Evolutionary conservation across 169 alveolate genomes (phyloP), one percentile per base, ranked within the genome.

Genomic region (Miamiensis avidus): DNA sequence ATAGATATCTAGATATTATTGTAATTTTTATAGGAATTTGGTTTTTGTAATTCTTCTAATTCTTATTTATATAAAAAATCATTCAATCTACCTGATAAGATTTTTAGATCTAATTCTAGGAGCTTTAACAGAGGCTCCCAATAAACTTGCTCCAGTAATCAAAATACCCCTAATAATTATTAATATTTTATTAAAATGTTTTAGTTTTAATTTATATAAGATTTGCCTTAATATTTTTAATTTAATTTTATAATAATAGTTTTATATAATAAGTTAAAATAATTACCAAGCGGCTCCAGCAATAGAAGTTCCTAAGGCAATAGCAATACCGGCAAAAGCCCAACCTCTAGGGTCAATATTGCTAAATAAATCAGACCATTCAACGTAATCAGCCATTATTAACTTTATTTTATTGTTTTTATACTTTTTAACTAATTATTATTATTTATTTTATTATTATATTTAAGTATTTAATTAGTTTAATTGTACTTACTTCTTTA

Each of bases 31-130:
- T 49, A 49, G 20, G 69, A 20, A 11, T 11, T 49, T 11, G 4
- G 4, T 20, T 49, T 11, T 11, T 34, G 15, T 29, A 25, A 25
- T 15, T 72, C 25, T 11, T 4, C 6, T n/a, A 27, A 26, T 26
- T 26, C 28, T 73, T 25, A 15, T 30, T 31, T 72, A 25, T 6
- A 11, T 25, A 82, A 65, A 4, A n/a, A 25, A 26, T 1, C 34
- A 16, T 0, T 28, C 31, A 27, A 26, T 26, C 31, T 88, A 88
- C 93, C 90, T 87, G 76, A 99, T 98, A 83, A 99, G 91, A 93
- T 99, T 99, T 96, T 99, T 99, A 32, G 99, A 98, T 79, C 99
- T 98, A 81, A 99, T 99, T 88, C 99, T 97, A 29, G 99, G 99
- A 76, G 99, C 97, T 93, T 98, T 98, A 82, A 99, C 98, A 33